Percentiles rank a stretch among this genome's conserved stretches.
Evolutionary conservation across 2,329 filamentous ascomycete species (phyloP).

Genomic region (Pezicula radicicola): DNA sequence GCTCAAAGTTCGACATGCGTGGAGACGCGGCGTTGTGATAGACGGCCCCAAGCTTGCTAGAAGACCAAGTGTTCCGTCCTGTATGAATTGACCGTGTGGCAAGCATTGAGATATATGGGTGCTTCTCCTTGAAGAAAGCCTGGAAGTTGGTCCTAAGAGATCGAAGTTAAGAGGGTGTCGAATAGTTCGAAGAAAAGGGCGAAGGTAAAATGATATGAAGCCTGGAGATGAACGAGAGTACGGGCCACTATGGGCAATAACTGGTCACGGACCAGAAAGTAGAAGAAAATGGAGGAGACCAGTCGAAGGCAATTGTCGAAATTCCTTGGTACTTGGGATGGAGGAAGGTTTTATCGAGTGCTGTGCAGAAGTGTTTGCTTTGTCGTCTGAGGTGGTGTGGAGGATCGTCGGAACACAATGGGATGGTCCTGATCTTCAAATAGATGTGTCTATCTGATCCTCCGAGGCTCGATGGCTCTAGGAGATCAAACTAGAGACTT

Average conservation of each 20-base stretch:
- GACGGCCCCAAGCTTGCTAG: constrained; percentile 30
- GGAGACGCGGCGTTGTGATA: constrained; percentile 29
- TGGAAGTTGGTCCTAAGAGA: constrained; percentile 11
- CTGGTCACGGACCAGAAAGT: constrained; percentile 24
- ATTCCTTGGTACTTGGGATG: constrained; percentile 9
- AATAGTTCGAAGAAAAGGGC: constrained; percentile 1
- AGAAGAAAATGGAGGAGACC: constrained; percentile 9
- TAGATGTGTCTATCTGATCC: constrained; percentile 20
- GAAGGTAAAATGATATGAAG: constrained; percentile 7
- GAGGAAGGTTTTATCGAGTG: constrained; percentile 7
- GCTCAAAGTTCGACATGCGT: constrained; percentile 34
- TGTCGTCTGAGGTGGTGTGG: constrained; percentile 15
- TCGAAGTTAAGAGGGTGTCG: not conserved
- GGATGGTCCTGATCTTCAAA: constrained; percentile 13
- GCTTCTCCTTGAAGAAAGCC: constrained; percentile 14
- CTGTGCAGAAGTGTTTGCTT: constrained; percentile 15
- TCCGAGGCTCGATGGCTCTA: constrained; percentile 15
- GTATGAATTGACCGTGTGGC: constrained; percentile 33
- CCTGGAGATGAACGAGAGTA: constrained; percentile 27
- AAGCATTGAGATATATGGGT: constrained; percentile 31
- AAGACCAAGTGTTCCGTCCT: constrained; percentile 34
- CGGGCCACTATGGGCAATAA: constrained; percentile 19
- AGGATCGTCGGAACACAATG: constrained; percentile 13
- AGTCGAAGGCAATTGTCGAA: constrained; percentile 17
- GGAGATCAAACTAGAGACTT: constrained; percentile 17